Evolutionary conservation across 768 basidiomycete species (phyloP), one percentile per base, ranked within the genome.

Genomic region (Coprinopsis cinerea): DNA sequence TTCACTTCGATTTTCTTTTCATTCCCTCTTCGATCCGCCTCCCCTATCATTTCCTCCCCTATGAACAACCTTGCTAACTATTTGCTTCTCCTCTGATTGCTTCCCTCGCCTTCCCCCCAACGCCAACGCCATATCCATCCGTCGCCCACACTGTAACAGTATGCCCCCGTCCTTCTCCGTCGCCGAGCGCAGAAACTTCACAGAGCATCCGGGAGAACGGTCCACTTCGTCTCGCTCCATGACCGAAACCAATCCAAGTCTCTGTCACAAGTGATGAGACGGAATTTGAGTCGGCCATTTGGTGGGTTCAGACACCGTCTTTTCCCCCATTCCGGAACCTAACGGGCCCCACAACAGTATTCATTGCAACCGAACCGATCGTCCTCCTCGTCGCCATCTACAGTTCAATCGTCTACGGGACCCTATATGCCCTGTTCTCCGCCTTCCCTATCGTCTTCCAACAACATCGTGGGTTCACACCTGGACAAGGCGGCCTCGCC

Each of bases 281-380:
- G 67, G 22, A 81, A 79, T 56, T 66, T 85, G 47, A 72, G 72
- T 44, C 66, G 80, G 49, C 81, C 81, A 10, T 81, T 82, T 57
- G 61, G 79, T 78, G 54, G 30, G 73, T 63, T 44, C 13, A 20
- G 28, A 22, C 35, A 35, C 17, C 34, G 15, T 20, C 41, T 50
- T 18, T 23, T 34, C 40, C 41, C 42, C 40, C 27, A 48, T 48
- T 53, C 36, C n/a, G n/a, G n/a, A n/a, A n/a, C n/a, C n/a, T n/a
- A n/a, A n/a, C n/a, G n/a, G n/a, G n/a, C n/a, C n/a, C n/a, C n/a
- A n/a, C n/a, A 24, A 23, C 52, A 83, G 76, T 76, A 13, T 81
- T 85, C 62, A 65, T 85, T 17, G 64, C 75, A 48, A 80, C 76
- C 14, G 84, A 85, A 58, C 81, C 82, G 11, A 84, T 85, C 56